Evolutionary conservation across 345 rosid genomes (phyloP).

Genomic region (Crucihimalaya himalaica): DNA sequence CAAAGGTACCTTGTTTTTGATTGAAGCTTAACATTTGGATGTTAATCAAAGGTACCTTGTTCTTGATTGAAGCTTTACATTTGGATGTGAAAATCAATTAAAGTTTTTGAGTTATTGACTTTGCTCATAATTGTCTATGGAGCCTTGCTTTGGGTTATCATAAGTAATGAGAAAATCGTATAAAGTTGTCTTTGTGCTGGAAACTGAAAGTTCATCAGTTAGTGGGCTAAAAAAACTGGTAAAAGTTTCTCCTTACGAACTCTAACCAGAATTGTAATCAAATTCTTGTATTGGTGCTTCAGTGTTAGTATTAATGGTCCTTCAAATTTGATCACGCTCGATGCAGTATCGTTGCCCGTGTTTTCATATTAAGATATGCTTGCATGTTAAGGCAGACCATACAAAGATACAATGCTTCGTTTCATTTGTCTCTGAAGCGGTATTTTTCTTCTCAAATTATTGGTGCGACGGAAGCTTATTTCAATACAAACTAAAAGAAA

Average conservation of each 20-base stretch:
- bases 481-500: background rate
- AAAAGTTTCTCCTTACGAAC: no score
- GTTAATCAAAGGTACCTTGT: slow-evolving; percentile 8
- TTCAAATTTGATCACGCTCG: background rate
- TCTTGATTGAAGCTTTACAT: background rate
- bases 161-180: background rate
- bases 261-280: no score
- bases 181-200: background rate
- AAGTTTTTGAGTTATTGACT: background rate
- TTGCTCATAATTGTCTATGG: background rate
- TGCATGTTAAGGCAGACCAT: background rate
- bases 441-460: background rate
- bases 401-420: background rate
- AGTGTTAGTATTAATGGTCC: background rate
- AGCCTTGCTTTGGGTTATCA: background rate
- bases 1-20: slow-evolving; percentile 12
- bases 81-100: background rate
- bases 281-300: background rate
- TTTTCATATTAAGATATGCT: no score
- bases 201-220: no score
- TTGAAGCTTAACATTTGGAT: background rate
- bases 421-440: background rate
- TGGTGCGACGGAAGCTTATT: background rate
- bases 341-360: background rate
- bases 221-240: no score